phyloP scores from a whole-genome alignment of 2,329 filamentous ascomycete species.

The Kalaharituber pfeilii region DNA sequence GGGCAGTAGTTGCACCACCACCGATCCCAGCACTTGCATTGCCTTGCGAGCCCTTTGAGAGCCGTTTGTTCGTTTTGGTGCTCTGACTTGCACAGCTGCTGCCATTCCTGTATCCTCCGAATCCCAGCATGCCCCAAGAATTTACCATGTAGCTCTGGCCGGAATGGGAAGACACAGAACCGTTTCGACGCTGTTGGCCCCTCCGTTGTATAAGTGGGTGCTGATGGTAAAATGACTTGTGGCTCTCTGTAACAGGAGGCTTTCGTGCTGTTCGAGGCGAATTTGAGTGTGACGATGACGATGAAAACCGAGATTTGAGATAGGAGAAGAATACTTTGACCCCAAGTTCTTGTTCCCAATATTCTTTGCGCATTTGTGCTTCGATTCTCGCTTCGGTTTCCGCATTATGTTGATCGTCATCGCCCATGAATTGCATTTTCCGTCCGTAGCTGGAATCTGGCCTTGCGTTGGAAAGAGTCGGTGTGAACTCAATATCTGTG shows the following conservation, averaged over 20 bases:
- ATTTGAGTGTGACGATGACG: slow-evolving; percentile 27
- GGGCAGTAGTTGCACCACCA: slow-evolving; percentile 8
- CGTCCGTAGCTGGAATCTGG: slow-evolving; percentile 15
- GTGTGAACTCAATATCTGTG: slow-evolving; percentile 16
- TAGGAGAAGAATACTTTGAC: slow-evolving; percentile 84
- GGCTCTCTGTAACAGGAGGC: slow-evolving; percentile 35
- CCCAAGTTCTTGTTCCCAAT: slow-evolving; percentile 88
- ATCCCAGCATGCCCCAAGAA: slow-evolving; percentile 16
- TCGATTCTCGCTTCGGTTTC: slow-evolving; percentile 25
- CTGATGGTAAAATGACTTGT: slow-evolving; percentile 38
- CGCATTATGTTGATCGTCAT: slow-evolving; percentile 41
- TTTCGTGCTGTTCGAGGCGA: slow-evolving; percentile 29
- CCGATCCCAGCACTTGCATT: slow-evolving; percentile 11
- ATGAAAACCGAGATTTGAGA: slow-evolving; percentile 55
- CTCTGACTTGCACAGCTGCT: slow-evolving; percentile 79
- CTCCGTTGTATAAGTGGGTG: slow-evolving; percentile 32
- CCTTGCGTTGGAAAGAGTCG: slow-evolving; percentile 24
- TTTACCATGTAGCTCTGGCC: slow-evolving; percentile 23
- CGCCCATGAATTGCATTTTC: slow-evolving; percentile 47
- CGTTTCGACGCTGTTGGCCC: slow-evolving; percentile 35
- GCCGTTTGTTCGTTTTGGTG: slow-evolving; percentile 51
- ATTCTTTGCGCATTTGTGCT: slow-evolving; percentile 41
- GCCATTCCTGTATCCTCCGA: slow-evolving; percentile 26
- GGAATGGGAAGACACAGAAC: slow-evolving; percentile 21
- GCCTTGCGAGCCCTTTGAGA: slow-evolving; percentile 32